Conservation (phyloP, 352 stramenopile genomes). For the Globisporangium nodosum region DNA sequence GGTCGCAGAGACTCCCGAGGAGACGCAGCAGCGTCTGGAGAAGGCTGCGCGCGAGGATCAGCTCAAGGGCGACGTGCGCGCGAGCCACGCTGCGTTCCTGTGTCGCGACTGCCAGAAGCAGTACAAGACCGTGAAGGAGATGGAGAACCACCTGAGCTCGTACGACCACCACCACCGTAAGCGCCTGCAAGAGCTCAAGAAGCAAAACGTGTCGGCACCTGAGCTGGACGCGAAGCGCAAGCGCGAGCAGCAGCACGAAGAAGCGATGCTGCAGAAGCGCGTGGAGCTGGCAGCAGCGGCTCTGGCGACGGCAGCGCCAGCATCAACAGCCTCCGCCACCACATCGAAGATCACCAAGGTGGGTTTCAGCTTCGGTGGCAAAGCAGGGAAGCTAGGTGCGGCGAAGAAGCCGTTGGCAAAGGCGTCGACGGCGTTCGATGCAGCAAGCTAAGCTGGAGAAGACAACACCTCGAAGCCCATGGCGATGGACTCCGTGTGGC, state of each 20-base stretch:
- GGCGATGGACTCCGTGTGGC: no score
- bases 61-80: conserved; percentile 25
- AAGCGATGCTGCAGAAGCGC: conserved; percentile 26
- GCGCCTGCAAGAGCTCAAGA: conserved; percentile 33
- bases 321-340: not conserved
- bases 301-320: not conserved
- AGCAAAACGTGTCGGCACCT: conserved; percentile 9
- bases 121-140: conserved; percentile 63
- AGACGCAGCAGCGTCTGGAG: conserved; percentile 23
- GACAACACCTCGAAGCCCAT: no score
- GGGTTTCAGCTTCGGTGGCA: conserved; percentile 31
- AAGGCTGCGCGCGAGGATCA: conserved; percentile 22
- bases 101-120: conserved; percentile 60
- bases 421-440: conserved; percentile 1
- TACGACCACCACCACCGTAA: conserved; percentile 76
- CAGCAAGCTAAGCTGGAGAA: not conserved
- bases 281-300: conserved; percentile 22
- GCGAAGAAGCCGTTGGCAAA: conserved; percentile 9
- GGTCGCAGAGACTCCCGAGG: conserved; percentile 36
- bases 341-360: conserved; percentile 11
- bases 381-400: conserved; percentile 6
- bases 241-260: conserved; percentile 29
- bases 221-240: conserved; percentile 27
- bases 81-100: conserved; percentile 47
- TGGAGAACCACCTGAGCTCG: conserved; percentile 68